Evolutionary conservation across 2,329 filamentous ascomycete genomes (phyloP).

Genomic region (Cordyceps tenuipes): DNA sequence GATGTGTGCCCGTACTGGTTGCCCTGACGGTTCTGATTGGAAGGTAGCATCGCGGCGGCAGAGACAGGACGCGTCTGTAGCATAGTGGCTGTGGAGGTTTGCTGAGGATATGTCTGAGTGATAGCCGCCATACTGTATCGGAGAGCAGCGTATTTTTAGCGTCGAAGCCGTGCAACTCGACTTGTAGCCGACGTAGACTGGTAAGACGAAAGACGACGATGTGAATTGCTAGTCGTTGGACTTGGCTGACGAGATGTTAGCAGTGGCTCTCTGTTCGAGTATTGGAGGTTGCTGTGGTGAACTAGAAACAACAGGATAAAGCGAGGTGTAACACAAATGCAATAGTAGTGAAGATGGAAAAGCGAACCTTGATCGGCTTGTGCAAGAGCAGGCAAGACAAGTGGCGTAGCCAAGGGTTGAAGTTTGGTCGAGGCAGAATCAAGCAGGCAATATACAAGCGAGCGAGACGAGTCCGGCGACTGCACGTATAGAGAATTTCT

Average conservation of each 20-base stretch:
- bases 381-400: background rate
- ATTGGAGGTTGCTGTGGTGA: background rate
- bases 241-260: background rate
- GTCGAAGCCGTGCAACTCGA: background rate
- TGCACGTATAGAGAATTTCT: slow-evolving; percentile 3
- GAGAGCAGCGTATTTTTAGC: background rate
- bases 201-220: background rate
- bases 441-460: slow-evolving; percentile 5
- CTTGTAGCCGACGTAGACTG: background rate
- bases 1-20: slow-evolving; percentile 38
- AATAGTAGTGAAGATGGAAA: background rate
- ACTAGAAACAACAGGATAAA: background rate
- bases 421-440: background rate
- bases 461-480: background rate
- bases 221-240: background rate
- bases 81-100: slow-evolving; percentile 65
- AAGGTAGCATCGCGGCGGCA: slow-evolving; percentile 36
- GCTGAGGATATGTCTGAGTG: slow-evolving; percentile 73
- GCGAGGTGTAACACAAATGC: background rate
- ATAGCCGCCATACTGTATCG: slow-evolving; percentile 66
- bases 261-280: background rate
- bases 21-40: slow-evolving; percentile 39
- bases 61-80: slow-evolving; percentile 65
- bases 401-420: background rate
- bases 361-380: slow-evolving; percentile 3